Conservation (phyloP, 106 monocot species). For the Dendrobium catenatum region DNA sequence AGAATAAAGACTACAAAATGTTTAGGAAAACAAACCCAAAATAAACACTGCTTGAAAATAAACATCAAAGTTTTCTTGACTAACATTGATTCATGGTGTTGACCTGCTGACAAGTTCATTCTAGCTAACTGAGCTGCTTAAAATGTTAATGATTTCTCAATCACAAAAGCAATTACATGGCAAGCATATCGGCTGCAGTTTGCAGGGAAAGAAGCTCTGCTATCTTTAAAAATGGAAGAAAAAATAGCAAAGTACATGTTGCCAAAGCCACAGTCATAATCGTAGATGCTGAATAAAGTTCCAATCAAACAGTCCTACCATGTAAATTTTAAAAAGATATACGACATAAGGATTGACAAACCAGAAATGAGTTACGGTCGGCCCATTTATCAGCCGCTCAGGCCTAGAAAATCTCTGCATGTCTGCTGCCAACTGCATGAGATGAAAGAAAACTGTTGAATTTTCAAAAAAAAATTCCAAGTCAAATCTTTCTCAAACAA, state of each 20-base stretch:
- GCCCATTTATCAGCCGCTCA: constrained; percentile 92
- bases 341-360: constrained; percentile 25
- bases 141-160: too few species aligned
- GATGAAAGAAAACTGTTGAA: background rate
- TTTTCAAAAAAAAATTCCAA: background rate
- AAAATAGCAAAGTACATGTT: background rate
- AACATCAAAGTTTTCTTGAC: background rate
- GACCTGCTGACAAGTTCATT: too few species aligned
- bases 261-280: background rate
- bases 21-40: background rate
- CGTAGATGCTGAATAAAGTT: background rate
- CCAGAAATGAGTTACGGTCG: constrained; percentile 94
- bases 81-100: background rate
- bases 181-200: too few species aligned
- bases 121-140: too few species aligned
- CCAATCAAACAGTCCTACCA: background rate
- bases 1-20: too few species aligned
- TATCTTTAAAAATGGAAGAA: too few species aligned
- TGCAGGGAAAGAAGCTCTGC: too few species aligned
- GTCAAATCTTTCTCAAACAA: background rate
- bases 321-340: background rate
- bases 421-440: constrained; percentile 87
- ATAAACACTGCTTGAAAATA: background rate
- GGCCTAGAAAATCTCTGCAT: constrained; percentile 99
- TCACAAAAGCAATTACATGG: too few species aligned